Evolutionary conservation across 2,329 filamentous ascomycete genomes (phyloP), one percentile per base, ranked within the genome.

Genomic region (Drechslerella stenobrocha): DNA sequence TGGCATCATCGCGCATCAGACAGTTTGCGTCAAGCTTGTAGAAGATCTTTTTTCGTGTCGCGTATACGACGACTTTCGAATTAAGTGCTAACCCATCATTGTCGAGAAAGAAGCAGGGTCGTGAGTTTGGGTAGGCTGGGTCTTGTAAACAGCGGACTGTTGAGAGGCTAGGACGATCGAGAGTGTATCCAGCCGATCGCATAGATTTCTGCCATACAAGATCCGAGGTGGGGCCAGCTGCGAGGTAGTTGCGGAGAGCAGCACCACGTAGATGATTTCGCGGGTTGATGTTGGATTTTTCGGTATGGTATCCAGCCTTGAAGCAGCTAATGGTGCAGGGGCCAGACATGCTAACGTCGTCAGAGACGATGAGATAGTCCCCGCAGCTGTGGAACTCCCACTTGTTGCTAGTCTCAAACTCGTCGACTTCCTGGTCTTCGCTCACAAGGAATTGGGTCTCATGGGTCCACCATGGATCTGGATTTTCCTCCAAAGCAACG

Each of bases 351-450:
- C 53, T 58, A 20, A 71, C 69, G 18, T 73, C 71, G 26, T 73
- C 71, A 2, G 71, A 70, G 15, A 72, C 55, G 13, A 73, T 53
- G n/a, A 73, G 61, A 23, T 72, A 69, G 53, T 70, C 59, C 8
- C 71, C 71, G 18, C 71, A 72, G 22, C 67, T 70, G 24, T 52
- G 70, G 42, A 71, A 72, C 15, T 73, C 71, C 71, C 71, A 73
- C 23, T 56, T 71, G 18, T 69, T 34, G 26, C 47, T 26, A 37
- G 15, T 32, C 15, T 70, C 65, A 18, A 24, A 61, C 7, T 37
- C 20, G 20, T 47, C 50, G 8, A 48, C 37, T 0, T 32, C 2
- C n/a, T 50, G 37, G 6, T 47, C 37, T 2, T 35, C 24, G 9
- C 26, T 18, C 9, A 47, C 7, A 15, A 9, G 26, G 28, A 18